Base-by-base conservation (phyloP, 1,284 basidiomycete genomes). In the Boletus smithii region DNA sequence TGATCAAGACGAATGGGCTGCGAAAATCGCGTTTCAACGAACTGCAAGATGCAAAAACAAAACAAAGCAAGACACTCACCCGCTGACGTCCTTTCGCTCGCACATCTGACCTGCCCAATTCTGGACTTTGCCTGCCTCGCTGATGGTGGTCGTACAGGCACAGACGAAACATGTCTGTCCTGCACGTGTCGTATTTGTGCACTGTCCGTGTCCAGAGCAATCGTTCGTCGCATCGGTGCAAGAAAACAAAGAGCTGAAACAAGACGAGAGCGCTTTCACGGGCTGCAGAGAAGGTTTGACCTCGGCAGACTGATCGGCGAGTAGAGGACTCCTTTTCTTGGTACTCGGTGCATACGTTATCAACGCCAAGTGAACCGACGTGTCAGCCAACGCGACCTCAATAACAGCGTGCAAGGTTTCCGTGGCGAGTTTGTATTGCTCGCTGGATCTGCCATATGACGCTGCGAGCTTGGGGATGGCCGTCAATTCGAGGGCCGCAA, bases 161-260 rank as follows among this genome's bases (percentile, higher is more conserved):
- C 89, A 91, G 2, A 86, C 77, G 58, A 79, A 91, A 63, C 88
- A 91, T 5, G 78, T 80, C 49, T 74, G 73, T 14, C 83, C 85
- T 6, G 79, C 76, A 53, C 80, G 83, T 38, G 68, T 75, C 23
- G 76, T 78, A 43, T 73, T 65, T 13, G 78, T 72, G 56, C 89
- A 91, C 51, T 76, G 59, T 0, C 89, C 89, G 39, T 80, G 75
- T 4, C 85, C 84, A 9, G 82, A 85, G 64, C 89, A 91, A 16
- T 71, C 61, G 40, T 71, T 72, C 5, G 88, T 91, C 34, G 71
- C 70, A 55, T 83, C 80, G 16, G 62, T 69, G 62, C 88, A 91
- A 1, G 72, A 66, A 17, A 79, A 73, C 17, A 68, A 65, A 23
- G 75, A 74, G 0, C 68, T 58, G 60, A 80, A 83, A 68, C 88